Base-by-base conservation (phyloP, 139 green algal genomes). In the Edaphochlamys debaryana region DNA sequence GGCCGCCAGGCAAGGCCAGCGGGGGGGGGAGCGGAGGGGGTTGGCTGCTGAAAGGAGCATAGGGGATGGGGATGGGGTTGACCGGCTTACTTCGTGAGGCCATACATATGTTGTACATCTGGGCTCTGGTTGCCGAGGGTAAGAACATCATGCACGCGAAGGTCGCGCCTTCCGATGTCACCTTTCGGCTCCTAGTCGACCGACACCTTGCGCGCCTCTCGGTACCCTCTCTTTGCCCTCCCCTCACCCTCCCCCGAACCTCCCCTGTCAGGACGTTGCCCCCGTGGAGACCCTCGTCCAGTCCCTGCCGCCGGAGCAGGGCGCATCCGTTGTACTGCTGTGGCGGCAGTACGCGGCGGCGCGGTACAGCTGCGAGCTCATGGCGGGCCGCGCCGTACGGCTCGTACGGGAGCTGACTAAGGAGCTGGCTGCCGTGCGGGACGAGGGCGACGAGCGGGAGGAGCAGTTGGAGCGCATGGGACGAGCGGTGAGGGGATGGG, bases 301-400 rank as follows among this genome's bases (percentile, higher is more conserved):
- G 29, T 58, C 75, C 4, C 75, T 81, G 41, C 8, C 75, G 3
- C 75, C 75, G 36, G 34, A 27, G 60, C 75, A 71, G 60, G 75
- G 60, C 5, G 45, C 40, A 9, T 41, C 41, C 25, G 75, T 81
- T 38, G 75, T 71, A 41, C 37, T 48, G 40, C 75, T 81, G 62
- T 81, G 75, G 75, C 75, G 75, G 20, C 75, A 63, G 32, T 81
- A 81, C 75, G 75, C 75, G 5, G 75, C 75, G 20, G 75, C 75
- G 23, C 62, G 75, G 40, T 81, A 81, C 58, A 48, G 29, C n/a
- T 41, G 60, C 4, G 75, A 81, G 75, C 75, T 81, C 3, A 81
- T 81, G 75, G 75, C 75, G 58, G 75, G 75, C 8, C 75, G 75
- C 41, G 75, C 75, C 15, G 60, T 63, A 60, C 75, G 75, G n/a